phyloP scores from a whole-genome alignment of 495 filamentous ascomycete species.

The Penicillium lagena region DNA sequence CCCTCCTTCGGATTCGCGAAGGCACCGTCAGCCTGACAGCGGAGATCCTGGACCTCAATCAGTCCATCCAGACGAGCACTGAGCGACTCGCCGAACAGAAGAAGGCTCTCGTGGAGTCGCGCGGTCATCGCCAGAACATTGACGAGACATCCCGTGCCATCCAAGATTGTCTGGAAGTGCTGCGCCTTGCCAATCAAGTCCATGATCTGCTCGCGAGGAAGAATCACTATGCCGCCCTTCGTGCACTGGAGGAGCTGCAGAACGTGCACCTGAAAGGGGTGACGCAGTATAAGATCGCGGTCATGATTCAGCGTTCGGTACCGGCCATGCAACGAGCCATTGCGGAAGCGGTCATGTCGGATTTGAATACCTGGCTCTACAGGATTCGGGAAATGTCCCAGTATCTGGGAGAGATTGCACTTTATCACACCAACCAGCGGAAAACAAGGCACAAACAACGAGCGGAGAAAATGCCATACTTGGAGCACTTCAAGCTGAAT shows the following conservation, averaged over 20 bases:
- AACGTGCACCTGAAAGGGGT: slow-evolving; percentile 93
- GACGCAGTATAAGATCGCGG: slow-evolving; percentile 89
- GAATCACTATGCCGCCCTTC: slow-evolving; percentile 90
- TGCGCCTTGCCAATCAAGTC: slow-evolving; percentile 89
- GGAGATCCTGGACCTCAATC: slow-evolving; percentile 89
- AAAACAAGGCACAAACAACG: slow-evolving; percentile 77
- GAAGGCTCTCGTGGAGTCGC: slow-evolving; percentile 83
- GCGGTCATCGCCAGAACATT: slow-evolving; percentile 90
- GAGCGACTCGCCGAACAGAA: slow-evolving; percentile 94
- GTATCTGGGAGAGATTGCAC: slow-evolving; percentile 92
- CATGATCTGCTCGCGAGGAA: slow-evolving; percentile 85
- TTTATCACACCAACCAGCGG: slow-evolving; percentile 90
- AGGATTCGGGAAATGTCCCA: slow-evolving; percentile 92
- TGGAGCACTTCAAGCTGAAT: slow-evolving; percentile 83
- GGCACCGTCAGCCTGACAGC: slow-evolving; percentile 79
- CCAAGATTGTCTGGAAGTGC: slow-evolving; percentile 83
- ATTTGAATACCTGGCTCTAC: slow-evolving; percentile 97
- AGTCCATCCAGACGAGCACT: slow-evolving; percentile 91
- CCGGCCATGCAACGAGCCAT: slow-evolving; percentile 89
- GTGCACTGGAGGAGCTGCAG: slow-evolving; percentile 90
- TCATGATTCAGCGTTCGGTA: slow-evolving; percentile 91
- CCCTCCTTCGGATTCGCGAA: slow-evolving; percentile 82
- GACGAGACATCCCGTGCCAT: slow-evolving; percentile 87
- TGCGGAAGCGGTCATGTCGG: slow-evolving; percentile 92
- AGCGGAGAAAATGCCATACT: slow-evolving; percentile 59